phyloP scores from a whole-genome alignment of 192 early-diverging fungal species.

The Linnemannia elongata region DNA sequence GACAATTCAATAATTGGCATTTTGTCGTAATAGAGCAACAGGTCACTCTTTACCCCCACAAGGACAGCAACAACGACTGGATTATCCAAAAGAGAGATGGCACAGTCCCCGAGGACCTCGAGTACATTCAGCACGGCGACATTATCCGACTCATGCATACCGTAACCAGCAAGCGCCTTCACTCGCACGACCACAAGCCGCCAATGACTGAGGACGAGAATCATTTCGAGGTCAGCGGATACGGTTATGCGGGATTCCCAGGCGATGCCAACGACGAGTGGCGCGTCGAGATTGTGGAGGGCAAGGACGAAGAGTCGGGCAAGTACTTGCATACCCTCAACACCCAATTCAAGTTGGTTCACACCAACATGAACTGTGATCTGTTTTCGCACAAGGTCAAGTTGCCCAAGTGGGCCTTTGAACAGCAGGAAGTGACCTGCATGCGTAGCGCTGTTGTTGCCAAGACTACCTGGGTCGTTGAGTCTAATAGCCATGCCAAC shows the following conservation, averaged over 20 bases:
- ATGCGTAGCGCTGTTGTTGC: constrained; percentile 82
- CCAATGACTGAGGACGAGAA: constrained; percentile 79
- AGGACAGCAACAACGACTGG: constrained; percentile 94
- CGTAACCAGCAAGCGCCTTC: constrained; percentile 72
- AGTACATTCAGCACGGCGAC: constrained; percentile 76
- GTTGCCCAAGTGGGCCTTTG: constrained; percentile 94
- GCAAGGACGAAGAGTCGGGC: constrained; percentile 60
- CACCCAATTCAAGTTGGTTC: constrained; percentile 82
- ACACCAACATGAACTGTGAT: constrained; percentile 79
- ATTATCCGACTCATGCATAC: constrained; percentile 82
- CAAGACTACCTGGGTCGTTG: constrained; percentile 86
- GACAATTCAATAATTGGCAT: constrained; percentile 29
- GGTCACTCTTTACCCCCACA: constrained; percentile 61
- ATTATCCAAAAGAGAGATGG: constrained; percentile 61
- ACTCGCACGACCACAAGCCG: constrained; percentile 78
- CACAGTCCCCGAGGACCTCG: constrained; percentile 55
- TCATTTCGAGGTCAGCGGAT: constrained; percentile 81
- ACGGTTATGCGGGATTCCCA: constrained; percentile 77
- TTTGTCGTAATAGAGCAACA: constrained; percentile 56
- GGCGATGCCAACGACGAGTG: constrained; percentile 96
- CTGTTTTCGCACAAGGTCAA: constrained; percentile 83
- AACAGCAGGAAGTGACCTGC: constrained; percentile 94
- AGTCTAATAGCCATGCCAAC: constrained; percentile 65
- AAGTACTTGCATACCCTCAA: constrained; percentile 72
- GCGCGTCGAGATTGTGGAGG: constrained; percentile 81